Base-by-base conservation (phyloP, 1,284 basidiomycete species). In the Earliella scabrosa region DNA sequence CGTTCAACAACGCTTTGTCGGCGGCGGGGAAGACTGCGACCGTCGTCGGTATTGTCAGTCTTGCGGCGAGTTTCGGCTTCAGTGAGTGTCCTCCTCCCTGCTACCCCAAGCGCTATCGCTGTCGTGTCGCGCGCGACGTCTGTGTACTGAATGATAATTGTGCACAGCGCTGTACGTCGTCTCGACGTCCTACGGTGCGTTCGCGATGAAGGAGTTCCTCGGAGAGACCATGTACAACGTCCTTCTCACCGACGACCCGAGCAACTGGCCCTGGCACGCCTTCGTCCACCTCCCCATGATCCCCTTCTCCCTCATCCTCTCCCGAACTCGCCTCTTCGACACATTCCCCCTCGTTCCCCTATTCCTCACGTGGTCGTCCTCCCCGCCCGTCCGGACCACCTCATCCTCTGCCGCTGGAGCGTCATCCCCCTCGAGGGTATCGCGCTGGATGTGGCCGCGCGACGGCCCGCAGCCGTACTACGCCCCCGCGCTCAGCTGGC, bases 211-310 rank as follows among this genome's bases (percentile, higher is more conserved):
- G 38, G 77, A 85, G 57, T 88, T 90, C 58, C 73, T 92, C 47
- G 90, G 90, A 4, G 68, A 79, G 62, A 85, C 90, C 44, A 70
- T 78, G 85, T 90, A 69, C 54, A 75, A 83, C 46, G 63, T 83
- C 21, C 72, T 91, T 20, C 71, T 92, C 13, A 82, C 84, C 0
- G 81, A 87, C 52, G 83, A 90, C 65, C 81, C 82, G 2, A 73
- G 74, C 40, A 82, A 85, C 43, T 89, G 90, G 87, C 83, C 87
- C 0, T 84, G 83, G 81, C 80, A 83, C 41, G 85, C 87, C 29
- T 88, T 80, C 71, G 68, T 91, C 67, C 86, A 91, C 66, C 83
- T 93, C 14, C 89, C 83, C 5, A 65, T 85, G 34, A 79, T 87
- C 49, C 84, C 86, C 0, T 64, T 86, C 48, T 75, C 75, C 24